phyloP scores from a whole-genome alignment of 2,329 filamentous ascomycete genomes.

The Penicillium sumatraense region DNA sequence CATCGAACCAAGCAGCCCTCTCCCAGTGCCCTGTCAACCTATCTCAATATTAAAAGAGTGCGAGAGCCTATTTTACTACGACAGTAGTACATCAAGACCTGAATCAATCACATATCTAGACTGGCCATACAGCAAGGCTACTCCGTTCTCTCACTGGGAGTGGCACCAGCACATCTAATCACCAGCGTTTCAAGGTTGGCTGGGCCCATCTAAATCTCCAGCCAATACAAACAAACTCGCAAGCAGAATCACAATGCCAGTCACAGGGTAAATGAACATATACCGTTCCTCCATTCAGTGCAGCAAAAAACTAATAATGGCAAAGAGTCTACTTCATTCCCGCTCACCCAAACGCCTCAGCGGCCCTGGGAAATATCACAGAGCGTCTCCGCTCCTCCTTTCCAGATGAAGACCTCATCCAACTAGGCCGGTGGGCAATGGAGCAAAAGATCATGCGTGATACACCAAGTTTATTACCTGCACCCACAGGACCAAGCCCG shows the following conservation, averaged over 20 bases:
- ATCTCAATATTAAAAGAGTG: not conserved
- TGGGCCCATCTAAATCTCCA: not conserved
- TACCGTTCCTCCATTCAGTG: not conserved
- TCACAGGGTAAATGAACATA: not conserved
- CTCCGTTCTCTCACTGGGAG: too few relatives aligned
- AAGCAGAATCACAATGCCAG: constrained; percentile 1
- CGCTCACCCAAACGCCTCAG: constrained; percentile 45
- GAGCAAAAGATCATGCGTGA: constrained; percentile 50
- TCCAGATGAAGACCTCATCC: constrained; percentile 39
- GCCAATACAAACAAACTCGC: not conserved
- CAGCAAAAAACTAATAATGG: constrained; percentile 14
- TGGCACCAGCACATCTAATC: too few relatives aligned
- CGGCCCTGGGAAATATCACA: constrained; percentile 38
- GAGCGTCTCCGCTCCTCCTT: constrained; percentile 45
- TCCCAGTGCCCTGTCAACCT: not conserved
- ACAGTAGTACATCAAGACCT: too few relatives aligned
- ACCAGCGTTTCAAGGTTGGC: not conserved
- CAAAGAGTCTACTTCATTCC: constrained; percentile 49
- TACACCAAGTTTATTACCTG: constrained; percentile 45
- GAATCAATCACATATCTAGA: too few relatives aligned
- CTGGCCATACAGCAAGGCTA: too few relatives aligned
- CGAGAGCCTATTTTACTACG: too few relatives aligned
- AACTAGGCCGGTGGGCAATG: constrained; percentile 45
- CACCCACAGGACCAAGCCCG: constrained; percentile 35
- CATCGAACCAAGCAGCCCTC: not conserved